Evolutionary conservation across 1,139 yeast species (phyloP), one percentile per base, ranked within the genome.

Genomic region (Taphrina betulina): DNA sequence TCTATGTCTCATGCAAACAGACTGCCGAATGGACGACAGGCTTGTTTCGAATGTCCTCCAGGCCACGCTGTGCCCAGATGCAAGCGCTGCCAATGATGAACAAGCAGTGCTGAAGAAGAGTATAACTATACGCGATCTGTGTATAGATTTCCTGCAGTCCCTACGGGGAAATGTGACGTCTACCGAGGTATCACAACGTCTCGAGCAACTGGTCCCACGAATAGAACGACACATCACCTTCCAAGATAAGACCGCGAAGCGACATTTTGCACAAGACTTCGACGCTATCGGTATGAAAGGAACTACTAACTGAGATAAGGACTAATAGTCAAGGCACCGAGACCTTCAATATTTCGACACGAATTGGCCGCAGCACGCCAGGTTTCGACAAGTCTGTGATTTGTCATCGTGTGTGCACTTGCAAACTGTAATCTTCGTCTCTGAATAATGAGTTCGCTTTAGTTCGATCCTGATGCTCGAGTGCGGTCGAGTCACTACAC

Each of bases 221-320:
- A 16, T 50, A 19, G 54, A 50, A 26, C 45, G 54, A 5, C 54
- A 50, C 28, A n/a, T 31, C 34, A 20, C 12, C 10, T 50, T 50
- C 23, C 46, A 38, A n/a, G 8, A 5, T 12, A 50, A 40, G 41
- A 17, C 40, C 24, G 34, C 38, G 41, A 50, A 50, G 28, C 24
- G 44, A 33, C 29, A 37, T 10, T 33, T n/a, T 12, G 34, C 46
- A 2, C 31, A 40, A 20, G 54, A 50, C 23, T 50, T 50, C 23
- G 54, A 50, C 28, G 31, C 46, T 3, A 40, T 50, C 20, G 54
- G 52, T 45, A 23, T 23, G 41, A 16, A 12, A 33, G 1, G 5
- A 8, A n/a, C 3, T 8, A 19, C 19, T 26, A 24, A 0, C 4
- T 34, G 31, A 17, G 17, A n/a, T 7, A 1, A 16, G 22, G 23